Percentiles rank a stretch among this genome's conserved stretches.
Evolutionary conservation across 2,329 filamentous ascomycete species (phyloP).

Genomic region (Pseudopithomyces maydicus): DNA sequence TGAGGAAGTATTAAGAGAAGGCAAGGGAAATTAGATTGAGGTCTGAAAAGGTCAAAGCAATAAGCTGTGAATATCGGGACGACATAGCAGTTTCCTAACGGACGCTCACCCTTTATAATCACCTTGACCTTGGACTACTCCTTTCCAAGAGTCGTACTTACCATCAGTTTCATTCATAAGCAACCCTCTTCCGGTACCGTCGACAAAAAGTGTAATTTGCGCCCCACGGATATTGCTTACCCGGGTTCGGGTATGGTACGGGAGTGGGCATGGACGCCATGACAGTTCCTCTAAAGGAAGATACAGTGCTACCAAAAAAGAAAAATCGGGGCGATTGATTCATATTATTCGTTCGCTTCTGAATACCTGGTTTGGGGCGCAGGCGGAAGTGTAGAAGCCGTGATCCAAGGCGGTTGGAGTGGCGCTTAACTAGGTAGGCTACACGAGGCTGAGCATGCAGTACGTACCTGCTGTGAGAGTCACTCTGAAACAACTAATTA

Average conservation of each 20-base stretch:
- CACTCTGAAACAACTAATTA: slow-evolving; percentile 7
- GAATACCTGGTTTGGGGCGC: slow-evolving; percentile 9
- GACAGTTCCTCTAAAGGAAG: not conserved
- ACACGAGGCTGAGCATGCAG: slow-evolving; percentile 10
- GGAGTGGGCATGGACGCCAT: slow-evolving; percentile 10
- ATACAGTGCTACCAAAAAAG: not conserved
- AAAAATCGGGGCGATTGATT: not conserved
- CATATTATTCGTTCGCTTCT: slow-evolving; percentile 6
- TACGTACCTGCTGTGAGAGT: not conserved
- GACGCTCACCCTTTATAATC: slow-evolving; percentile 8
- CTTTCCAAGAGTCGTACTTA: not conserved
- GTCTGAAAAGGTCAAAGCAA: slow-evolving; percentile 3
- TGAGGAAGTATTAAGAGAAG: slow-evolving; percentile 5
- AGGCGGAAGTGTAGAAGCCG: slow-evolving; percentile 13
- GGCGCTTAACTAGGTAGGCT: slow-evolving; percentile 9
- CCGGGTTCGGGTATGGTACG: slow-evolving; percentile 7
- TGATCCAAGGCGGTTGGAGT: slow-evolving; percentile 11
- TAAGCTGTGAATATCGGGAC: not conserved
- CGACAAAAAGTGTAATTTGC: slow-evolving; percentile 6
- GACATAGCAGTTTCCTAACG: slow-evolving; percentile 2
- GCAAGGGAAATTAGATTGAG: slow-evolving; percentile 4
- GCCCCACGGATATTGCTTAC: slow-evolving; percentile 20
- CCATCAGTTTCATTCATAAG: slow-evolving; percentile 3
- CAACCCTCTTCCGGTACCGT: slow-evolving; percentile 13
- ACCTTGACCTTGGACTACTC: slow-evolving; percentile 4